Conservation (phyloP, 2,329 filamentous ascomycete genomes). For the Didymella segeticola region DNA sequence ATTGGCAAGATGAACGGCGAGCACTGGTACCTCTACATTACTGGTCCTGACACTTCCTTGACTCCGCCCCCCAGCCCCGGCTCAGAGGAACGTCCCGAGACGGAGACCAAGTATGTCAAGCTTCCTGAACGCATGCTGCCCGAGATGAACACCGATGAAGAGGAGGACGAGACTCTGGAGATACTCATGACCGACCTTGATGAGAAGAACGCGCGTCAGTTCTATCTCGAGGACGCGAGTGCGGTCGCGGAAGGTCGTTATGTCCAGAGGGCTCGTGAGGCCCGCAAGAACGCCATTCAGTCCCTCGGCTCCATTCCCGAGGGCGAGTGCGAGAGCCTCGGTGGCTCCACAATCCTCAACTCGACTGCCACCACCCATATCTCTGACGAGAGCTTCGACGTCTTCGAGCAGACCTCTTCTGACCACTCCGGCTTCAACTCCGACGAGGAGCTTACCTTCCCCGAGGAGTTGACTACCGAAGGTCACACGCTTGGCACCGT, state of each 20-base stretch:
- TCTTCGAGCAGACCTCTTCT: constrained; percentile 77
- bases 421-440: constrained; percentile 66
- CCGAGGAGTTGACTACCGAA: constrained; percentile 84
- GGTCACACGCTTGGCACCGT: constrained; percentile 92
- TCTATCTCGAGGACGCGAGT: constrained; percentile 82
- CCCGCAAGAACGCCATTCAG: constrained; percentile 65
- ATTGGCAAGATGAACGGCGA: constrained; percentile 99
- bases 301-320: constrained; percentile 67
- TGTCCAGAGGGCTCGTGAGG: constrained; percentile 70
- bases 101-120: constrained; percentile 65
- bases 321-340: constrained; percentile 50
- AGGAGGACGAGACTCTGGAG: constrained; percentile 77
- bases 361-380: constrained; percentile 51
- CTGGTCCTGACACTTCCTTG: constrained; percentile 78
- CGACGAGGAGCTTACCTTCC: constrained; percentile 65
- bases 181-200: constrained; percentile 74
- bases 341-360: constrained; percentile 44
- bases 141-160: constrained; percentile 53
- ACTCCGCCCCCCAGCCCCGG: constrained; percentile 83
- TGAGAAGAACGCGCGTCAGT: constrained; percentile 69
- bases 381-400: constrained; percentile 71
- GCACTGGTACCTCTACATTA: constrained; percentile 98
- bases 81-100: constrained; percentile 54
- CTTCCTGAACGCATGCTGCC: constrained; percentile 63
- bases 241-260: constrained; percentile 84